phyloP scores from a whole-genome alignment of 2,329 filamentous ascomycete genomes.

The Diaporthe eres region DNA sequence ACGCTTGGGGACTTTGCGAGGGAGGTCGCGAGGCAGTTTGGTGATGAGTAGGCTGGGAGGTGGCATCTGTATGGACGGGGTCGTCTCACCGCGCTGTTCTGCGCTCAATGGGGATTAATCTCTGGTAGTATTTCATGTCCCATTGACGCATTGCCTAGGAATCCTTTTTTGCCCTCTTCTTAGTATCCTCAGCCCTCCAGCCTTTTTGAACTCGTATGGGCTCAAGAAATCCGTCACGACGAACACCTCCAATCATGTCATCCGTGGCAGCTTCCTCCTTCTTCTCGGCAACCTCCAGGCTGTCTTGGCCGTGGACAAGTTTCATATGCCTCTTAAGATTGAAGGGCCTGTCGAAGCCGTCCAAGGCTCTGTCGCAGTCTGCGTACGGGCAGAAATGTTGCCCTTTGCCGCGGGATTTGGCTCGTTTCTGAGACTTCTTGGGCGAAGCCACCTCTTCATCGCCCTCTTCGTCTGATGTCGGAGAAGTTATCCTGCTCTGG shows the following conservation, averaged over 20 bases:
- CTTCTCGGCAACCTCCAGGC: constrained; percentile 40
- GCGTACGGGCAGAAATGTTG: constrained; percentile 54
- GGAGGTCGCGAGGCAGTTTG: constrained; percentile 57
- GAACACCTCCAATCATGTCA: constrained; percentile 73
- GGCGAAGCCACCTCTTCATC: not conserved
- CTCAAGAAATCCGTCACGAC: constrained; percentile 77
- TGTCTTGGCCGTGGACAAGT: constrained; percentile 55
- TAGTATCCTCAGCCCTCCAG: constrained; percentile 59
- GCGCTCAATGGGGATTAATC: not conserved
- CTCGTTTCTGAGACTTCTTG: constrained; percentile 29
- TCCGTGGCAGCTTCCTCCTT: constrained; percentile 58
- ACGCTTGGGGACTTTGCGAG: constrained; percentile 56
- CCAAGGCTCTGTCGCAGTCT: constrained; percentile 52
- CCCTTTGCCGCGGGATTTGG: constrained; percentile 44
- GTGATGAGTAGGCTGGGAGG: constrained; percentile 4
- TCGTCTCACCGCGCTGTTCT: not conserved
- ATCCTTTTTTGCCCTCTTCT: constrained; percentile 39
- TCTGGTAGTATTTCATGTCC: not conserved
- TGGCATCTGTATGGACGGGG: not conserved
- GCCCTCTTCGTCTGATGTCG: constrained; percentile 2
- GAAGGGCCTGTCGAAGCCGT: constrained; percentile 54
- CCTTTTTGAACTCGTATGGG: constrained; percentile 65
- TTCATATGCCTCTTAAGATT: constrained; percentile 61
- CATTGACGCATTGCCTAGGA: not conserved
- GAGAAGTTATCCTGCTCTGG: constrained; percentile 5